Evolutionary conservation across 768 basidiomycete genomes (phyloP), one percentile per base, ranked within the genome.

Genomic region (Lactarius sanguifluus): DNA sequence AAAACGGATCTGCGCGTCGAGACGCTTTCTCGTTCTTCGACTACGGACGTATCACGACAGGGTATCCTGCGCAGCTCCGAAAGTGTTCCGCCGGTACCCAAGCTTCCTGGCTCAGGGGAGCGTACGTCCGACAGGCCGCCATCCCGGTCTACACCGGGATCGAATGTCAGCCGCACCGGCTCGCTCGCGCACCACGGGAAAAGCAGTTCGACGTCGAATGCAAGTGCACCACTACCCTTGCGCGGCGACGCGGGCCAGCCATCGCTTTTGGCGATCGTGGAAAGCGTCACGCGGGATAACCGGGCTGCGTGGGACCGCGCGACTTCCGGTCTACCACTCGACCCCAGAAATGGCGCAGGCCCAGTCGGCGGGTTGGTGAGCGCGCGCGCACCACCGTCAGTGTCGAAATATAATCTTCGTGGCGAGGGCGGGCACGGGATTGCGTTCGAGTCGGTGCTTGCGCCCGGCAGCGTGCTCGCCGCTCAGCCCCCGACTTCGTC

Each of bases 201-300:
- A 61, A 62, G 43, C 23, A 50, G 18, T n/a, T 57, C 69, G 15
- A 20, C 32, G 13, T 28, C 58, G 23, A 6, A 38, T 7, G 18
- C 65, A 7, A 60, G 55, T 38, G 52, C 45, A 12, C 25, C 66
- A 9, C 68, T 66, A 13, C 66, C 64, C 12, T 34, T 59, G n/a
- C 62, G 62, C 45, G 32, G 23, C 34, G 34, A 57, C n/a, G 64
- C 20, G 6, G 57, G 55, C 20, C 54, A 23, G 20, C 70, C 69
- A 38, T 69, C 67, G 15, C 69, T 90, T 72, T 86, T 90, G 87
- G 85, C 83, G 70, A 85, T 91, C 69, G 85, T 91, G 10, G 87
- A 89, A 71, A 82, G 79, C 64, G 84, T 89, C 55, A 74, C 86
- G 30, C 76, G 76, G 56, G 71, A 75, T 63, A 81, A 81, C 60